Percentiles rank a stretch among this genome's conserved stretches.
Evolutionary conservation across 1,139 yeast species (phyloP).

Genomic region (Tardiomyces blankii): DNA sequence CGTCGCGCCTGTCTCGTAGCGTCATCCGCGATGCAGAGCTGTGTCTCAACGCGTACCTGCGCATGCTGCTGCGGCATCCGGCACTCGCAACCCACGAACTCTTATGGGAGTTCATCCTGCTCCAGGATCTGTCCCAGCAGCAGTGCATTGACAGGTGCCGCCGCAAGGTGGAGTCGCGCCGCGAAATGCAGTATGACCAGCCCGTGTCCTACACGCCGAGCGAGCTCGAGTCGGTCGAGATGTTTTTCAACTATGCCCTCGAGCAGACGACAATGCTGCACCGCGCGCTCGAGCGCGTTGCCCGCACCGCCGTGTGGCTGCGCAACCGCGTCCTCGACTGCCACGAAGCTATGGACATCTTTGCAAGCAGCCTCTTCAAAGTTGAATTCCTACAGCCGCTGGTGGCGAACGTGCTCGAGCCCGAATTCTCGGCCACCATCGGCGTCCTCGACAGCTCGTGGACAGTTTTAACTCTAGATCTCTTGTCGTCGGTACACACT

Average conservation of each 20-base stretch:
- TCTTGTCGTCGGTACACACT: not conserved
- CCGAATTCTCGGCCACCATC: not conserved
- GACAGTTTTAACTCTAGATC: not conserved
- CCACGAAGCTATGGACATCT: slow-evolving; percentile 11
- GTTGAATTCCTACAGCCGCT: not conserved
- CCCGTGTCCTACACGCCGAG: slow-evolving; percentile 2
- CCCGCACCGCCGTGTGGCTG: slow-evolving; percentile 9
- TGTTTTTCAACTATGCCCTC: slow-evolving; percentile 18
- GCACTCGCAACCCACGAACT: slow-evolving; percentile 26
- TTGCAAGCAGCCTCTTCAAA: slow-evolving; percentile 5
- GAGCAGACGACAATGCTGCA: slow-evolving; percentile 12
- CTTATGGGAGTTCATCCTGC: slow-evolving; percentile 35
- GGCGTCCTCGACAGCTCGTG: not conserved
- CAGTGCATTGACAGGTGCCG: slow-evolving; percentile 25
- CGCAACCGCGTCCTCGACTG: slow-evolving; percentile 14
- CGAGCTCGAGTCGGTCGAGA: slow-evolving; percentile 16
- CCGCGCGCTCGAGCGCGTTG: slow-evolving; percentile 8
- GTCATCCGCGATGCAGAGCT: slow-evolving; percentile 39
- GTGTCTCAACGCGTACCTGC: slow-evolving; percentile 37
- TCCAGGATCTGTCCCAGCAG: slow-evolving; percentile 27
- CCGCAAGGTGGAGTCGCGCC: slow-evolving; percentile 21
- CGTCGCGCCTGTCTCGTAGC: slow-evolving; percentile 25
- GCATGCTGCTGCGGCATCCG: slow-evolving; percentile 29
- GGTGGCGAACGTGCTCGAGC: not conserved
- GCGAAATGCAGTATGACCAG: slow-evolving; percentile 19